phyloP scores from a whole-genome alignment of 768 basidiomycete genomes.

The Leccinum uliginosum region DNA sequence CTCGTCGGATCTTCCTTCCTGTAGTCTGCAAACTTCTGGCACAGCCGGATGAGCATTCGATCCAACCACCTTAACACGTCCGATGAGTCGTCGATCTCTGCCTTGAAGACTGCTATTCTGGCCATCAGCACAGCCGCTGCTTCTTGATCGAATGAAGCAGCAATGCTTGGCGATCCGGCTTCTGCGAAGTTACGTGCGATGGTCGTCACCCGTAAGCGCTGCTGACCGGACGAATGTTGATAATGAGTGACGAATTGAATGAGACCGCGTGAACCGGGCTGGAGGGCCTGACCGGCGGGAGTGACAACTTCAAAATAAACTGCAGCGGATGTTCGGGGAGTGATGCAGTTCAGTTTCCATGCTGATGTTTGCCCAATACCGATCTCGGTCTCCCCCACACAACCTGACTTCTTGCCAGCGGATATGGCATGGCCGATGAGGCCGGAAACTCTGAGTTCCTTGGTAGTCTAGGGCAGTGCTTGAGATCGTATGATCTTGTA shows the following conservation, averaged over 20 bases:
- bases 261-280: conserved; percentile 85
- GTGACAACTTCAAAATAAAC: conserved; percentile 99
- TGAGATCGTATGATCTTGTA: neutral
- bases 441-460: conserved; percentile 97
- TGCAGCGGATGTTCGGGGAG: conserved; percentile 79
- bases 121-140: conserved; percentile 98
- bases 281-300: conserved; percentile 89
- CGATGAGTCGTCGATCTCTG: conserved; percentile 96
- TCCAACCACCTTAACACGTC: conserved; percentile 97
- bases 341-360: conserved; percentile 94
- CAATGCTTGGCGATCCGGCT: conserved; percentile 90
- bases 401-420: conserved; percentile 92
- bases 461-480: conserved; percentile 68
- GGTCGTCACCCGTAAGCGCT: conserved; percentile 94
- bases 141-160: conserved; percentile 95
- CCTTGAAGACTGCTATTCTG: conserved; percentile 98
- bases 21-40: conserved; percentile 99
- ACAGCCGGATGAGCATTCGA: conserved; percentile 95
- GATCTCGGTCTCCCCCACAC: conserved; percentile 98
- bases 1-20: conserved; percentile 94
- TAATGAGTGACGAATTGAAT: conserved; percentile 99
- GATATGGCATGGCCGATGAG: conserved; percentile 98
- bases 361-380: conserved; percentile 98
- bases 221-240: conserved; percentile 95
- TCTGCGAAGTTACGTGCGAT: conserved; percentile 98